phyloP scores from a whole-genome alignment of 2,329 filamentous ascomycete genomes.

The Corniculantispora saksenae region DNA sequence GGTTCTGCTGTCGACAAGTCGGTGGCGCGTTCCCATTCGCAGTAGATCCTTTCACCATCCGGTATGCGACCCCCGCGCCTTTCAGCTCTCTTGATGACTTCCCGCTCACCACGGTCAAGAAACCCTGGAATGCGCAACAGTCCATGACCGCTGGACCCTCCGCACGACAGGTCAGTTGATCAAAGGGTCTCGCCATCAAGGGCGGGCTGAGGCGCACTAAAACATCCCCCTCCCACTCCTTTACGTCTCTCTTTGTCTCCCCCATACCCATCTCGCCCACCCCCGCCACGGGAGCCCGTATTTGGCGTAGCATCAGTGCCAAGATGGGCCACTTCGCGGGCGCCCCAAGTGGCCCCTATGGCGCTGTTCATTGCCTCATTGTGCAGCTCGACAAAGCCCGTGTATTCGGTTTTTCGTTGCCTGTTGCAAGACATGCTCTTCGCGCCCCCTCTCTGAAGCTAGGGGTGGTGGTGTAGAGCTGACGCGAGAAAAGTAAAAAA shows the following conservation, averaged over 20 bases:
- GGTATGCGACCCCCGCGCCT: background rate
- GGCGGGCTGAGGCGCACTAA: background rate
- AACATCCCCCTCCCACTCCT: background rate
- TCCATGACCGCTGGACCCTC: background rate
- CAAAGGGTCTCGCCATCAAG: slow-evolving; percentile 4
- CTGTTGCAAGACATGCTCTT: slow-evolving; percentile 1
- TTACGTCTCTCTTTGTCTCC: too few species aligned
- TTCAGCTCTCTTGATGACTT: background rate
- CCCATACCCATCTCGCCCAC: background rate
- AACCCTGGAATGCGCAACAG: background rate
- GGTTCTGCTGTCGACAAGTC: background rate
- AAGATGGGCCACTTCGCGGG: background rate
- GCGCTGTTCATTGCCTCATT: slow-evolving; percentile 17
- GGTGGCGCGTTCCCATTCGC: background rate
- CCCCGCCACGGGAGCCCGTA: background rate
- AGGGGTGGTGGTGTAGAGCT: background rate
- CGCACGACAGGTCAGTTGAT: slow-evolving; percentile 10
- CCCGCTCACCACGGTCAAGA: background rate
- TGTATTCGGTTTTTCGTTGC: background rate
- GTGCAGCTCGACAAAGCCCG: slow-evolving; percentile 15
- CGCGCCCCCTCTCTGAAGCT: background rate
- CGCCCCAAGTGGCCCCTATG: slow-evolving; percentile 6
- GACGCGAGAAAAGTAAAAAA: background rate
- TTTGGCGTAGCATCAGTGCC: slow-evolving; percentile 16
- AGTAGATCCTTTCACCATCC: background rate